Evolutionary conservation across 2,329 filamentous ascomycete species (phyloP).

Genomic region (Aspergillus japonicus): DNA sequence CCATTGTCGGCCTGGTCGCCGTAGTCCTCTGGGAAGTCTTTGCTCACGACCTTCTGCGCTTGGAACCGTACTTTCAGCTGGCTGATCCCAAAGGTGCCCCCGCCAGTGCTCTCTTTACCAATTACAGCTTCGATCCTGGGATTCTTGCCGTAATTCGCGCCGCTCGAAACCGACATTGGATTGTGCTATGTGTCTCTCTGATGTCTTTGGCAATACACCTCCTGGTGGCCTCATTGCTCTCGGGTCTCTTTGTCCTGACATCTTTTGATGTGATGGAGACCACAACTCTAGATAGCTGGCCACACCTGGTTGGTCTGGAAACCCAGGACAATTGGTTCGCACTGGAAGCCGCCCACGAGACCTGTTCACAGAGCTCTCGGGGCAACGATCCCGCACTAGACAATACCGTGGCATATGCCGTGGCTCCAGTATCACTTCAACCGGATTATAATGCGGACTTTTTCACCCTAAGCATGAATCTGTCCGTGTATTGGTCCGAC

Average conservation of each 20-base stretch:
- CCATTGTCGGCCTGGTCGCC: constrained; percentile 15
- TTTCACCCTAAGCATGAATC: constrained; percentile 12
- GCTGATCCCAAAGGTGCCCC: constrained; percentile 12
- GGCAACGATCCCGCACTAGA: neutral
- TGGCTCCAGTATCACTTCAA: constrained; percentile 1
- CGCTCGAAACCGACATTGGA: constrained; percentile 21
- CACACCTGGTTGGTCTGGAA: constrained; percentile 3
- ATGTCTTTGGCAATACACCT: constrained; percentile 18
- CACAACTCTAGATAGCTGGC: constrained; percentile 3
- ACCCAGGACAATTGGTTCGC: constrained; percentile 6
- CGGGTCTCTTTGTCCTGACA: constrained; percentile 16
- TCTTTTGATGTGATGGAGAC: neutral
- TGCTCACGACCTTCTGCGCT: constrained; percentile 19
- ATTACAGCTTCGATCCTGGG: constrained; percentile 21
- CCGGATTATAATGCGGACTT: constrained; percentile 4
- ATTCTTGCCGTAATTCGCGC: constrained; percentile 18
- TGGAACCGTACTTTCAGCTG: constrained; percentile 25
- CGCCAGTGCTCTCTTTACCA: constrained; percentile 20
- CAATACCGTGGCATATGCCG: neutral
- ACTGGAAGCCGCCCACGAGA: neutral
- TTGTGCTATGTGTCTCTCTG: constrained; percentile 15
- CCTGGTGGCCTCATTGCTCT: constrained; percentile 17
- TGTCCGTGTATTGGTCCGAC: constrained; percentile 22
- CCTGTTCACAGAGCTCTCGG: neutral
- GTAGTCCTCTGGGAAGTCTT: constrained; percentile 18